Percentiles rank a stretch among this genome's conserved stretches.
These are phyloP conservation scores for Dictyostelium capitatum DNA, from an alignment of 78 protist species.

Conservation along the genomic window DNA sequence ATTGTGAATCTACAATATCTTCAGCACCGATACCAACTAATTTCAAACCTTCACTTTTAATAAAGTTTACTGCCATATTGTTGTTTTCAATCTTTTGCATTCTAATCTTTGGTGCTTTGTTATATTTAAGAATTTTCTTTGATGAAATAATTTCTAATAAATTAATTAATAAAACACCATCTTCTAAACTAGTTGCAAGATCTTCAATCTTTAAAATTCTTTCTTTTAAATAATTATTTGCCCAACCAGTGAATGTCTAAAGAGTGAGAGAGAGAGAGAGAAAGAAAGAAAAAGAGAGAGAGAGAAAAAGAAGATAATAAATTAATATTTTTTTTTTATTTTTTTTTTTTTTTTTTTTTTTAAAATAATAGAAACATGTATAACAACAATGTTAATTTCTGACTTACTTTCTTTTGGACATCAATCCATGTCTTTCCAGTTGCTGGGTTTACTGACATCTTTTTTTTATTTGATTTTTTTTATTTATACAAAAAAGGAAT, in stretches of 20 bases:
- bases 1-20: conserved; percentile 88
- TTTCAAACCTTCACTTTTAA: conserved; percentile 84
- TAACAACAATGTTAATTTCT: too few species aligned
- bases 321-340: background rate
- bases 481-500: conserved; percentile 14
- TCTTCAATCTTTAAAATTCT: conserved; percentile 85
- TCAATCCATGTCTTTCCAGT: conserved; percentile 79
- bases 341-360: background rate
- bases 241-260: conserved; percentile 95
- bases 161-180: conserved; percentile 88
- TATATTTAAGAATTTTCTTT: conserved; percentile 75
- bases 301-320: background rate
- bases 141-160: conserved; percentile 90
- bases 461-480: conserved; percentile 7
- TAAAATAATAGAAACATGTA: too few species aligned
- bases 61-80: conserved; percentile 62
- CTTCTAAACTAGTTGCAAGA: conserved; percentile 83
- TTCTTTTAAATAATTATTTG: conserved; percentile 89
- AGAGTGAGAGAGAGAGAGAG: too few species aligned
- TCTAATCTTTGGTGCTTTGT: conserved; percentile 72
- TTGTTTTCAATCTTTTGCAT: conserved; percentile 88
- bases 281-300: background rate
- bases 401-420: conserved; percentile 79
- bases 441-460: conserved; percentile 8
- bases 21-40: conserved; percentile 89